A percentile compares a stretch with the other conserved stretches of the same genome.
phyloP scores from a whole-genome alignment of 2,329 filamentous ascomycete species.

The Hypomyces rosellus region DNA sequence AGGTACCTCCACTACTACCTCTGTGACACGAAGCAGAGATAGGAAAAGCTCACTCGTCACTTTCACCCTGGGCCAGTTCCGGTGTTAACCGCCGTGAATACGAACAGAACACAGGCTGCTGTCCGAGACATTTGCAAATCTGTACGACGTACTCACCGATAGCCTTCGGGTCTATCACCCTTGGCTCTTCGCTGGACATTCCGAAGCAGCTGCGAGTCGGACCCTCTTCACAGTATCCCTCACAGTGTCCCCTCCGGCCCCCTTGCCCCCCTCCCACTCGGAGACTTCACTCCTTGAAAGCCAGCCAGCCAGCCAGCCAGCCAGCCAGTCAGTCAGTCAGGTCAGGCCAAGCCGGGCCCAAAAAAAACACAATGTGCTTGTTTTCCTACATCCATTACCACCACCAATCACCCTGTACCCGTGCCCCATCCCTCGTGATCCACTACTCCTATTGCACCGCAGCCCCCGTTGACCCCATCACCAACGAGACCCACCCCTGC shows the following conservation, averaged over 20 bases:
- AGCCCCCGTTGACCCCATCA: conserved; percentile 22
- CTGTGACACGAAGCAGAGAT: background rate
- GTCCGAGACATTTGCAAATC: conserved; percentile 18
- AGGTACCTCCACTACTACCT: background rate
- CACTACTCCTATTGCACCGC: conserved; percentile 41
- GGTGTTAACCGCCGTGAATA: background rate
- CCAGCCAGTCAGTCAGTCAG: no score
- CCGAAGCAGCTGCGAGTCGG: background rate
- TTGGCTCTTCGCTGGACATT: conserved; percentile 1
- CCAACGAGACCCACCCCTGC: conserved; percentile 19
- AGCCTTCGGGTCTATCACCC: conserved; percentile 2
- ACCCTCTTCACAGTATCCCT: background rate
- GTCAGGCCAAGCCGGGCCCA: no score
- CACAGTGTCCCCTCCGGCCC: background rate
- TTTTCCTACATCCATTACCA: conserved; percentile 47
- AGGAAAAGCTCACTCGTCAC: conserved; percentile 7
- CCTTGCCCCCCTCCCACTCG: background rate
- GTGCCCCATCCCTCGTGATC: conserved; percentile 33
- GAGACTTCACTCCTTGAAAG: no score
- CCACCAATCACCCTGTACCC: conserved; percentile 38
- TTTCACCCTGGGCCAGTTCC: background rate
- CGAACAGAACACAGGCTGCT: conserved; percentile 8
- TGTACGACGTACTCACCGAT: conserved; percentile 11
- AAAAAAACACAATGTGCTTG: conserved; percentile 38
- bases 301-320: no score